Base-by-base conservation (phyloP, 495 filamentous ascomycete species). In the Thozetella sp. region DNA sequence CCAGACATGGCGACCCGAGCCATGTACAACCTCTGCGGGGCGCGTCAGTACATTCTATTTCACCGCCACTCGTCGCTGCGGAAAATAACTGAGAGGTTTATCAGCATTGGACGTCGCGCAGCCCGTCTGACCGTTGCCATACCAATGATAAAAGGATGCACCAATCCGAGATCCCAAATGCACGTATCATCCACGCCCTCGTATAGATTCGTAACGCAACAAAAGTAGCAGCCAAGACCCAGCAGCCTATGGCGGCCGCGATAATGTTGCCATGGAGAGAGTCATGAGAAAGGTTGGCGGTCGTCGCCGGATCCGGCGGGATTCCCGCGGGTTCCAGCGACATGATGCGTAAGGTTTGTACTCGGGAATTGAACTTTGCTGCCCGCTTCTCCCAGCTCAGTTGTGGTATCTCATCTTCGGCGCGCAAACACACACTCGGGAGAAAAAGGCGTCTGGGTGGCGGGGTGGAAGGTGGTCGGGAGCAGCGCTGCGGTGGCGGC, bases 151-250 rank as follows among this genome's bases (percentile, higher is more conserved):
- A 22, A 9, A 72, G 37, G n/a, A 72, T 65, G 51, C 60, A 61
- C 70, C 70, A 72, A 37, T 72, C 70, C 0, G 70, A 65, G 11
- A 50, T 20, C 9, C 66, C 66, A 11, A 72, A 27, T 13, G 63
- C 66, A 11, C 59, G 58, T 30, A 71, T 67, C 12, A 72, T 54
- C 24, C 63, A 50, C 0, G 56, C 61, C 23, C 70, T 54, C 1
- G 68, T 73, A 61, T 73, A 73, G 34, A 73, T 61, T 1, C 70
- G 66, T 40, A 73, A 34, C 2, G 45, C 62, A 9, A 71, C 68
- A 51, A 71, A 69, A n/a, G 67, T n/a, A 12, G 64, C 64, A 0
- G 67, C 62, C 23, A 73, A 60, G 2, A 55, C 56, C 65, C 65
- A 67, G 54, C 66, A 68, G n/a, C 63, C 46, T 0, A 61, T 22